Base-by-base conservation (phyloP, 1,284 basidiomycete species). In the Trametes polyzona region DNA sequence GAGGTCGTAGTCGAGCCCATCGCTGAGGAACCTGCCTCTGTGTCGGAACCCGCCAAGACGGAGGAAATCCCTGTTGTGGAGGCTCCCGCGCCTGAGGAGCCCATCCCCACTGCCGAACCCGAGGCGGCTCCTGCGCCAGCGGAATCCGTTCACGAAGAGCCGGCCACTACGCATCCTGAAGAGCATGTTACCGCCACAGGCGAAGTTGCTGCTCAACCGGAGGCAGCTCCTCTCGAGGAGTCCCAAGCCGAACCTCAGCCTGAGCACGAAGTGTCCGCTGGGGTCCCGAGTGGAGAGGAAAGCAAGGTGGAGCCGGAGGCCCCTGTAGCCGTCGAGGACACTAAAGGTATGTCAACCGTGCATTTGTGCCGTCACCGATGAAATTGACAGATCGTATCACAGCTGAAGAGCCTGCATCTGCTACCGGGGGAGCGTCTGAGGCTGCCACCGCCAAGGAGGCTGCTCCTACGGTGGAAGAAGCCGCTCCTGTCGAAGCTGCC, bases 1-100 rank as follows among this genome's bases (percentile, higher is more conserved):
- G 54, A 59, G 29, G 33, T 47, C 12, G 32, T 46, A 23, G 58
- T 42, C 26, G 57, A 58, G n/a, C 52, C 48, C 24, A 26, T 32
- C 30, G 50, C 33, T 12, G 56, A 56, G 21, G 51, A 51, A 12
- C 7, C 39, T 29, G 35, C n/a, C n/a, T n/a, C 33, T 21, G 51
- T 16, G 2, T 14, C 23, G 3, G n/a, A 24, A 8, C 5, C 33
- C 2, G 14, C 40, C 27, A 6, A 6, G 42, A 8, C 16, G 29
- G 32, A 39, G 33, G 43, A 21, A 7, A 36, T 33, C 30, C 33
- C 42, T n/a, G 33, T 21, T 5, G 48, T 36, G 16, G 47, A 44
- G 19, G 26, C 29, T 27, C 39, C 37, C 14, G 43, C 24, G 16
- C 16, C 39, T 9, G 40, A 39, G 17, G 46, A 48, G 24, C 21